These are phyloP conservation scores for Rhytidiadelphus loreus DNA, from an alignment of 225 moss, liverwort and hornwort genomes.

Conservation along the genomic window DNA sequence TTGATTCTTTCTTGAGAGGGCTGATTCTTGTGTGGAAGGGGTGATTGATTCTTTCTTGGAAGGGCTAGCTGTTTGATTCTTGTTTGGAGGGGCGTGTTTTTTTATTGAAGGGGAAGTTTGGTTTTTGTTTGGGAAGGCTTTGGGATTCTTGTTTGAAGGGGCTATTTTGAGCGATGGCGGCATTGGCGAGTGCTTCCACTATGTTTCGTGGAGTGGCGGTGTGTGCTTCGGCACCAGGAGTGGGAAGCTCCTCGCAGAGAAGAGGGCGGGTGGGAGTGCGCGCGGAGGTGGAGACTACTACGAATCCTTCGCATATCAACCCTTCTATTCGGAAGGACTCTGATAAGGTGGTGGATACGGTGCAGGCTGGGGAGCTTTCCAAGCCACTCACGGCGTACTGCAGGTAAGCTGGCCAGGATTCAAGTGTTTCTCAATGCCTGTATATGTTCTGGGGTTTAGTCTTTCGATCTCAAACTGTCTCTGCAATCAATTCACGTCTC, in stretches of 20 bases:
- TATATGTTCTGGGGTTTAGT: background rate
- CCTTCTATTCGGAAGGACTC: slow-evolving; percentile 63
- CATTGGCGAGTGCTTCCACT: slow-evolving; percentile 13
- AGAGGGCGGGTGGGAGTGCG: slow-evolving; percentile 29
- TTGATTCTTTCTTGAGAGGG: too few relatives aligned
- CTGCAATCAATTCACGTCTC: background rate
- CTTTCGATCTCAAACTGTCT: background rate
- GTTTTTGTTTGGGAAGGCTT: background rate
- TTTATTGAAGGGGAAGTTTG: too few relatives aligned
- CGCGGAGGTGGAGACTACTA: slow-evolving; percentile 32
- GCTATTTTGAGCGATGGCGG: slow-evolving; percentile 8
- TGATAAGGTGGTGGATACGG: slow-evolving; percentile 87
- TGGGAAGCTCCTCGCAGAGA: background rate
- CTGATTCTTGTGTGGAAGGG: too few relatives aligned
- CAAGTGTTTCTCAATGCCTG: background rate
- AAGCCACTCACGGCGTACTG: slow-evolving; percentile 85
- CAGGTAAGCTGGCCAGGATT: slow-evolving; percentile 24
- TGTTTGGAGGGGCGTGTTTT: background rate
- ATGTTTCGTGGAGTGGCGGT: slow-evolving; percentile 16
- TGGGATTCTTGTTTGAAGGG: background rate
- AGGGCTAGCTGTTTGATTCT: background rate
- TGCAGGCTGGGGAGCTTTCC: slow-evolving; percentile 39
- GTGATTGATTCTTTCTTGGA: background rate
- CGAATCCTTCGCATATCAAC: slow-evolving; percentile 27
- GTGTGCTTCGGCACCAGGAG: background rate